Base-by-base conservation (phyloP, 129 eudicot genomes). In the Pulicaria dysenterica region DNA sequence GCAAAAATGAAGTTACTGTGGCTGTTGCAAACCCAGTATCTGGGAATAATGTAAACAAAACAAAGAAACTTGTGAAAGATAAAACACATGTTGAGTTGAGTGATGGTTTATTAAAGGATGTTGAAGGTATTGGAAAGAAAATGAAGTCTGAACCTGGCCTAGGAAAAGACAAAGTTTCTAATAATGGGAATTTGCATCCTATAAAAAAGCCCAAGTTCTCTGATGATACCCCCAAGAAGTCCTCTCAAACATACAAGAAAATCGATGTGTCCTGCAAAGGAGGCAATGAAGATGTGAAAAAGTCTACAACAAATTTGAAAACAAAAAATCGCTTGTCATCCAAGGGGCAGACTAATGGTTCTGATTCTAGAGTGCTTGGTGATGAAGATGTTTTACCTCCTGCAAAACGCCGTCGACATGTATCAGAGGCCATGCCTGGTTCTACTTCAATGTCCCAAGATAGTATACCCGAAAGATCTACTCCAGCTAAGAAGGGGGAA, bases 311-410 rank as follows among this genome's bases (percentile, higher is more conserved):
- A 34, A 74, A 38, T 58, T 78, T 79, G 71, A 85, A 83, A 69
- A 58, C 73, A 41, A 87, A 85, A 83, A 72, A 82, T 24, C 75
- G 42, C 13, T 49, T 43, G 57, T 50, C 76, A 61, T 37, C 75
- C 3, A 73, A 74, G 58, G 76, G 54, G 64, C 87, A 74, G 73
- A 59, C 70, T 53, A 71, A 58, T 69, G 64, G 15, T 77, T 38
- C 50, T 8, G 81, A 69, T 54, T 56, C 82, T 7, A 75, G 72
- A 14, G 39, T 42, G 58, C 69, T 67, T 64, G 79, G 78, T 55
- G 88, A 80, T 60, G 95, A 87, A 84, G 95, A 86, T 51, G 82
- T 58, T 80, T 67, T 65, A 15, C 87, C 90, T 8, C 82, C 84
- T 61, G 9, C 83, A 54, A 90, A 89, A 76, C 95, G 93, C 24